Conservation (phyloP, 345 rosid species). For the Carallia pectinifolia region DNA sequence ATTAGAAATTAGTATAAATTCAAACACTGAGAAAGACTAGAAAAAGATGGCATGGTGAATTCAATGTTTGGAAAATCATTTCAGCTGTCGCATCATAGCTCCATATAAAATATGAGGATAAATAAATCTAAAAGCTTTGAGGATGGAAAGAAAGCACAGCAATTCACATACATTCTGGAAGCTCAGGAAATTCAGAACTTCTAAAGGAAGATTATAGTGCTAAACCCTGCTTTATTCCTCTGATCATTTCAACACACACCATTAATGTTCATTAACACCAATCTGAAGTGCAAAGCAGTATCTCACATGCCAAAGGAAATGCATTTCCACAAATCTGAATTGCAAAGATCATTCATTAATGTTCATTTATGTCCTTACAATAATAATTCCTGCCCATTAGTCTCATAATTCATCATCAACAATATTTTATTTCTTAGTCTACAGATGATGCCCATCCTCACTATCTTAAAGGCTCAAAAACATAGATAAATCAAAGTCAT, state of each 20-base stretch:
- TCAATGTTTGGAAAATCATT: conserved; percentile 16
- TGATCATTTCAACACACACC: conserved; percentile 72
- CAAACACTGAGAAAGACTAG: background rate
- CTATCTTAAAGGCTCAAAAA: conserved; percentile 23
- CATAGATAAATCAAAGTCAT: conserved; percentile 29
- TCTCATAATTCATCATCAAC: conserved; percentile 4
- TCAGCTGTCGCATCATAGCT: background rate
- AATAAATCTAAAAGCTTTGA: background rate
- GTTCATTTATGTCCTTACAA: background rate
- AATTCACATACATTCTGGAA: conserved; percentile 23
- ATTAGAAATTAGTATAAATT: conserved; percentile 16
- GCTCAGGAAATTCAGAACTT: conserved; percentile 29
- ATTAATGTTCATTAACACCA: conserved; percentile 36
- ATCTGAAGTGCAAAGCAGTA: conserved; percentile 39
- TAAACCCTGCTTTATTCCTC: conserved; percentile 55
- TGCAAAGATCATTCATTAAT: background rate
- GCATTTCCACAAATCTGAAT: background rate
- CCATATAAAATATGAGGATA: background rate
- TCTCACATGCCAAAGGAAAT: background rate
- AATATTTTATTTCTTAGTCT: conserved; percentile 11
- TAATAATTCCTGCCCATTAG: conserved; percentile 5
- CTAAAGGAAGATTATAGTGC: conserved; percentile 31
- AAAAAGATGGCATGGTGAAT: background rate
- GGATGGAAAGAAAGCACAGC: conserved; percentile 3
- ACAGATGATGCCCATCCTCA: conserved; percentile 13